phyloP scores from a whole-genome alignment of 2,329 filamentous ascomycete genomes.

The Colletotrichum eleusines region DNA sequence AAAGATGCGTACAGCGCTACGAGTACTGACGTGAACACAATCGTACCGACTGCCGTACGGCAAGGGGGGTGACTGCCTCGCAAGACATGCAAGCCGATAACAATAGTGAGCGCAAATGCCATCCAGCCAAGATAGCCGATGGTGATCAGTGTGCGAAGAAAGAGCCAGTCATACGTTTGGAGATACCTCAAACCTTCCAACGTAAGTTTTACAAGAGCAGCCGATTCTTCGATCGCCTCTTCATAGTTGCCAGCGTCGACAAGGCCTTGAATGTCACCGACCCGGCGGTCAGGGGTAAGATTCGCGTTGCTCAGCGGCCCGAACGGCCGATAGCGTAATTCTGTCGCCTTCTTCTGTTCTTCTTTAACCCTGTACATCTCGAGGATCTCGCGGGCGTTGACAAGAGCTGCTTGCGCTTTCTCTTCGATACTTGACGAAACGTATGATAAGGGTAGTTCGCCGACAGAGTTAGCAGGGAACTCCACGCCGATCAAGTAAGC shows the following conservation, averaged over 20 bases:
- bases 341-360: slow-evolving; percentile 79
- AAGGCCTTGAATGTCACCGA: slow-evolving; percentile 74
- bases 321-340: slow-evolving; percentile 84
- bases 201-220: slow-evolving; percentile 79
- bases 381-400: slow-evolving; percentile 87
- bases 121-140: slow-evolving; percentile 96
- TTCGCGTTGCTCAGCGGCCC: slow-evolving; percentile 73
- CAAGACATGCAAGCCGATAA: slow-evolving; percentile 89
- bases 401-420: slow-evolving; percentile 86
- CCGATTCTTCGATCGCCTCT: slow-evolving; percentile 83
- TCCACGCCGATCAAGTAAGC: slow-evolving; percentile 88
- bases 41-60: slow-evolving; percentile 68
- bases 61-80: slow-evolving; percentile 75
- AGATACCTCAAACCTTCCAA: slow-evolving; percentile 91
- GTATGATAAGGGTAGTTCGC: slow-evolving; percentile 88
- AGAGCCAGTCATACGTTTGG: slow-evolving; percentile 99
- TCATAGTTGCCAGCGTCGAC: slow-evolving; percentile 77
- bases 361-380: slow-evolving; percentile 99
- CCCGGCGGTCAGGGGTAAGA: slow-evolving; percentile 73
- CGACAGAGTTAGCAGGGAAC: slow-evolving; percentile 96
- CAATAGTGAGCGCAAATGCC: slow-evolving; percentile 88
- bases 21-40: slow-evolving; percentile 82
- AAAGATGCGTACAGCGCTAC: slow-evolving; percentile 83
- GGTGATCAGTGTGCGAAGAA: slow-evolving; percentile 89
- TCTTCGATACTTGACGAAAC: slow-evolving; percentile 77